These are phyloP conservation scores for Neoconidiobolus thromboides DNA, from an alignment of 371 early-diverging fungal genomes.

Conservation along the genomic window DNA sequence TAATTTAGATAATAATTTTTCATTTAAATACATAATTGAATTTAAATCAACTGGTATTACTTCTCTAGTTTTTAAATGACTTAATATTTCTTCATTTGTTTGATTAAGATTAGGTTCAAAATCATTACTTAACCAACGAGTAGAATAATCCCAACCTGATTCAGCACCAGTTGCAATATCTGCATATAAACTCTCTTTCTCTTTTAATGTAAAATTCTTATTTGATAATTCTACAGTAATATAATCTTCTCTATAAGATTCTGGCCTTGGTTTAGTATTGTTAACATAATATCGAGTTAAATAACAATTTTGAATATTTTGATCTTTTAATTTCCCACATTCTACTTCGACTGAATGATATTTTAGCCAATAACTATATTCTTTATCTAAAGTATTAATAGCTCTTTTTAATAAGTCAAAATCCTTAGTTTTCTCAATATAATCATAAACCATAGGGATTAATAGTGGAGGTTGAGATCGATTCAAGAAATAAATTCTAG, in stretches of 20 bases:
- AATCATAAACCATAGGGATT: conserved; percentile 40
- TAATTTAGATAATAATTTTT: conserved; percentile 32
- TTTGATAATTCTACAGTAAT: conserved; percentile 18
- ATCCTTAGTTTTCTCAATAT: conserved; percentile 32
- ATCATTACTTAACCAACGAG: conserved; percentile 37
- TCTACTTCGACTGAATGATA: conserved; percentile 25
- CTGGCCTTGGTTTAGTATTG: conserved; percentile 46
- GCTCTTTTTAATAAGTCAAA: conserved; percentile 21
- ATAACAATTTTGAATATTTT: conserved; percentile 7
- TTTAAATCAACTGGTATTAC: conserved; percentile 77
- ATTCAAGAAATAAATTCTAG: conserved; percentile 56
- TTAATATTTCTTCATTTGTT: conserved; percentile 14
- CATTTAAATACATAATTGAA: conserved; percentile 54
- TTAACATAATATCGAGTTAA: conserved; percentile 36
- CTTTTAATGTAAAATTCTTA: conserved; percentile 11
- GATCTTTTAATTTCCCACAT: not conserved
- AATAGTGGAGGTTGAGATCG: conserved; percentile 78
- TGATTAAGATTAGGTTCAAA: not conserved
- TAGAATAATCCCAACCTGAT: conserved; percentile 76
- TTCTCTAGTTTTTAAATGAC: conserved; percentile 30
- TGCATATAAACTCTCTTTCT: conserved; percentile 24
- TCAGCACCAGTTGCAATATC: conserved; percentile 72
- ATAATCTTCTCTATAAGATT: conserved; percentile 56
- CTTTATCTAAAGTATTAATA: conserved; percentile 34
- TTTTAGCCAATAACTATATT: conserved; percentile 46